Evolutionary conservation across 1,284 basidiomycete species (phyloP).

Genomic region (Melampsora larici-populina): DNA sequence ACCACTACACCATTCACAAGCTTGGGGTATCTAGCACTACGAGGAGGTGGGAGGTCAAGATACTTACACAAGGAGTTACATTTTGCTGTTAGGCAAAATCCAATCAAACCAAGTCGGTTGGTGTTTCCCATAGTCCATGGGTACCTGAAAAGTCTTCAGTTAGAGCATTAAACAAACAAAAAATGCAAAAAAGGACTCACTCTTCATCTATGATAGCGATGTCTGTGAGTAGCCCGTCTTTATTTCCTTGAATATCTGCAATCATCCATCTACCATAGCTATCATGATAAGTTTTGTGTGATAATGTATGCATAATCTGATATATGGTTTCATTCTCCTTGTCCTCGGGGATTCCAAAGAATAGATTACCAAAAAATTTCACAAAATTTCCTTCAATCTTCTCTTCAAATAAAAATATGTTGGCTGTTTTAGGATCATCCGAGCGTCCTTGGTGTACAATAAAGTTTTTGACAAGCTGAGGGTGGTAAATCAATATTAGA

Average conservation of each 20-base stretch:
- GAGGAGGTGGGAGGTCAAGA: not conserved
- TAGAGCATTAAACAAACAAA: not conserved
- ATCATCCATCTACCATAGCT: not conserved
- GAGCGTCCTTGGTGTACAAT: too few species aligned
- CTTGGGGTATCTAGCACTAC: not conserved
- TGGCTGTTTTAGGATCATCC: not conserved
- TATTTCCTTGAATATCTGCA: not conserved
- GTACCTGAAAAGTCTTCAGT: not conserved
- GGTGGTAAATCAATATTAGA: not conserved
- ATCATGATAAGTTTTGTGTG: too few species aligned
- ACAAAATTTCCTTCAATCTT: not conserved
- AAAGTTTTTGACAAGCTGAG: not conserved
- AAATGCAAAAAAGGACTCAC: not conserved
- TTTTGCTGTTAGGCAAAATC: not conserved
- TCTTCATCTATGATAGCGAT: not conserved
- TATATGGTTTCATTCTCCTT: not conserved
- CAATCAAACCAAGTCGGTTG: not conserved
- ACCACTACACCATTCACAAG: not conserved
- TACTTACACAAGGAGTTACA: not conserved
- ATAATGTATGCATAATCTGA: not conserved
- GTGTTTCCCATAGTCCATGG: not conserved
- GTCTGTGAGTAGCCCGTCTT: not conserved
- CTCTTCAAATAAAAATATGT: not conserved
- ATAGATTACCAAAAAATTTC: not conserved
- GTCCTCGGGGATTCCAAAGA: not conserved